Conservation (phyloP, 2,329 filamentous ascomycete species). For the Talaromyces sp. region DNA sequence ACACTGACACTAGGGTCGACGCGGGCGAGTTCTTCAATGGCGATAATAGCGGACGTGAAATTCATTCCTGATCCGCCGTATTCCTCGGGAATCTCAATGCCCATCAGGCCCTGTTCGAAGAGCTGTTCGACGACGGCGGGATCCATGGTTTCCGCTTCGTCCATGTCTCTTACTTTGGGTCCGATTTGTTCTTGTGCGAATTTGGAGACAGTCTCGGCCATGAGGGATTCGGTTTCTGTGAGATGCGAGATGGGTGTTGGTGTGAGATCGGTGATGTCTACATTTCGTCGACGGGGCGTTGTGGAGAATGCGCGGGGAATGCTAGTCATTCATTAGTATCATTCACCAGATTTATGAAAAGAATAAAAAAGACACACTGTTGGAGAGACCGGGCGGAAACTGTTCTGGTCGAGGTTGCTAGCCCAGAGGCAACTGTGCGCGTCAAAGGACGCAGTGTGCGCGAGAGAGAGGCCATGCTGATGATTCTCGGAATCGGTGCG, state of each 20-base stretch:
- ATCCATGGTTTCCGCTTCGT: slow-evolving; percentile 94
- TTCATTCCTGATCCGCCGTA: slow-evolving; percentile 98
- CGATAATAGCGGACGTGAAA: slow-evolving; percentile 93
- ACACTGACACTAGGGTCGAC: slow-evolving; percentile 95
- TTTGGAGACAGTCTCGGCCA: slow-evolving; percentile 85
- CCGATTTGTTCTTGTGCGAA: slow-evolving; percentile 86
- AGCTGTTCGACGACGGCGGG: slow-evolving; percentile 80
- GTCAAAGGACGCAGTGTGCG: slow-evolving; percentile 47
- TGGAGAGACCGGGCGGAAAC: slow-evolving; percentile 39
- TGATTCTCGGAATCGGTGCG: background rate
- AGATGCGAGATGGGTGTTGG: slow-evolving; percentile 92
- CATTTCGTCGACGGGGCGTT: slow-evolving; percentile 54
- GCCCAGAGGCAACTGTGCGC: slow-evolving; percentile 37
- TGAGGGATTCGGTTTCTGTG: slow-evolving; percentile 82
- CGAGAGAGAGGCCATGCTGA: slow-evolving; percentile 48
- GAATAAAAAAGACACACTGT: slow-evolving; percentile 33
- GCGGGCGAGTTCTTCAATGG: slow-evolving; percentile 92
- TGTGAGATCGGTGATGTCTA: slow-evolving; percentile 70
- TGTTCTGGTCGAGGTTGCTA: slow-evolving; percentile 39
- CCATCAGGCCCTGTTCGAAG: slow-evolving; percentile 97
- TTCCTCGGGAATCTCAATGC: slow-evolving; percentile 94
- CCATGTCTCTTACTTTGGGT: slow-evolving; percentile 93
- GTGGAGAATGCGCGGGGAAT: slow-evolving; percentile 58
- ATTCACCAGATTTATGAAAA: too few relatives aligned
- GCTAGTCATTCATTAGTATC: background rate